Evolutionary conservation across 2,329 filamentous ascomycete species (phyloP), one percentile per base, ranked within the genome.

Genomic region (Pseudogymnoascus sp.): DNA sequence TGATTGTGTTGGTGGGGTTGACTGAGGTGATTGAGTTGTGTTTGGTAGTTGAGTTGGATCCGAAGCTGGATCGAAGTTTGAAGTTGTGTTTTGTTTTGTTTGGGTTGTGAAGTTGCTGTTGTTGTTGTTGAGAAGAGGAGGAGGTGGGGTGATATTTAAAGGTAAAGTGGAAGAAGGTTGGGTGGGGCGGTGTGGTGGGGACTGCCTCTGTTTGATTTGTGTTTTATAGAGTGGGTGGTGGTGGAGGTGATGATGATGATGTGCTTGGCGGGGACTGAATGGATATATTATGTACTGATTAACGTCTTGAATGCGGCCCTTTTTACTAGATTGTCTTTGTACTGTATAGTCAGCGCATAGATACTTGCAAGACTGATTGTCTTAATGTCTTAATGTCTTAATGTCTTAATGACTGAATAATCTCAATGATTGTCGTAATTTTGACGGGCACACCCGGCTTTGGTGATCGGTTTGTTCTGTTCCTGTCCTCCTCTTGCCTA

Each of bases 51-150:
- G 53, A 19, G 31, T 35, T 36, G 1, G 57, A 28, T 59, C 31
- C 15, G 35, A 13, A 60, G 23, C 23, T 60, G 26, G 53, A 60
- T 60, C 23, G 10, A 47, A 26, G 11, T 2, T 47, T 26, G 42
- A 28, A 28, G 53, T 60, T 2, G 11, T 42, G 31, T 21, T n/a
- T 5, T n/a, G n/a, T n/a, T n/a, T n/a, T 53, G 26, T 28, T 28
- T 72, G 63, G 71, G 65, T 60, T 66, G 63, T 66, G 71, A 60
- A 28, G 61, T 69, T n/a, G n/a, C n/a, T n/a, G n/a, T n/a, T n/a
- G n/a, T n/a, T 63, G 61, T 63, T 42, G 6, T 53, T 31, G 36
- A 26, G n/a, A 44, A 13, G 60, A 44, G 21, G 36, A 31, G 33
- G 47, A 47, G 63, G 40, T 57, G 42, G 59, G 62, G 21, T 36